These are phyloP conservation scores for Phaeosphaeriaceae sp. DNA, from an alignment of 2,329 filamentous ascomycete species.

Conservation along the genomic window DNA sequence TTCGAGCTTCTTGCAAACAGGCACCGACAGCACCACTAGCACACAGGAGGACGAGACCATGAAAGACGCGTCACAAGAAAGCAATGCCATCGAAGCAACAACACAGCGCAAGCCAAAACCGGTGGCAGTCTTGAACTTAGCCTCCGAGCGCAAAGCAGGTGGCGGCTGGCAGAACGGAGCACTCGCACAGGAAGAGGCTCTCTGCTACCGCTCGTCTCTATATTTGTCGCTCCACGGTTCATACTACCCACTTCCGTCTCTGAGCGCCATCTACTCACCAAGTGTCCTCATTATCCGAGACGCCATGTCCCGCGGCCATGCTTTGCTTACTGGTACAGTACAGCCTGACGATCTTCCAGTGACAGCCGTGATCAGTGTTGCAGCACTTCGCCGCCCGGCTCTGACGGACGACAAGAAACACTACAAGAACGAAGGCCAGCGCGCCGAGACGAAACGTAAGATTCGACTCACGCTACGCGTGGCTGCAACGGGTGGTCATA, in stretches of 20 bases:
- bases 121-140: conserved; percentile 72
- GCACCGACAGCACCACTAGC: background rate
- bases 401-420: conserved; percentile 19
- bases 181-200: conserved; percentile 71
- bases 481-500: conserved; percentile 64
- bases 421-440: conserved; percentile 46
- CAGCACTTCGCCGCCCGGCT: conserved; percentile 59
- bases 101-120: conserved; percentile 27
- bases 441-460: conserved; percentile 66
- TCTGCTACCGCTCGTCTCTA: conserved; percentile 69
- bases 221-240: conserved; percentile 54
- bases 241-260: conserved; percentile 62
- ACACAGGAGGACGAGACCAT: conserved; percentile 1
- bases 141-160: conserved; percentile 64
- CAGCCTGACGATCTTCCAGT: conserved; percentile 53
- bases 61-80: conserved; percentile 3
- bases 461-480: conserved; percentile 68
- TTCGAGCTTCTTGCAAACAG: background rate
- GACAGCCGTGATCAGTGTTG: conserved; percentile 67
- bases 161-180: conserved; percentile 70
- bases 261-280: conserved; percentile 65
- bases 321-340: conserved; percentile 50
- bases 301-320: conserved; percentile 56
- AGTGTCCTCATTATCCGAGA: conserved; percentile 66
- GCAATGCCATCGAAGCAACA: background rate